Conservation (phyloP, 306 rosid species). For the Acacia acuminata region DNA sequence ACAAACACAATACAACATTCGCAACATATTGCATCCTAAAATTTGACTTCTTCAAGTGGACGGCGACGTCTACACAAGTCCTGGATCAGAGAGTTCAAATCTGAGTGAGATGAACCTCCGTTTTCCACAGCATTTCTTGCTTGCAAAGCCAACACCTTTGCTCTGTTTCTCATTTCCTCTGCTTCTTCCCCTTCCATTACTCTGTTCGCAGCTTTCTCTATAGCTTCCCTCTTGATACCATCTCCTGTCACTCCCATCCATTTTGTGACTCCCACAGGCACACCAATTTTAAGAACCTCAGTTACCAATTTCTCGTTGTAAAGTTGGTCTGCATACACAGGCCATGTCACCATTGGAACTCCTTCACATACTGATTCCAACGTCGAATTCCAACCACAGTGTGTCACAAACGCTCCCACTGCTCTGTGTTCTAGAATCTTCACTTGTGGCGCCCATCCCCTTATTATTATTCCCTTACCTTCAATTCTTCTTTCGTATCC, state of each 20-base stretch:
- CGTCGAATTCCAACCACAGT: no score
- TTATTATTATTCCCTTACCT: no score
- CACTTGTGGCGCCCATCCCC: no score
- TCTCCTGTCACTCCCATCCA: slow-evolving; percentile 9
- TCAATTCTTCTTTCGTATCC: no score
- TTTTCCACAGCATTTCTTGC: slow-evolving; percentile 30
- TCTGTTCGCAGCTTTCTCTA: slow-evolving; percentile 10
- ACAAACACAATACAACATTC: no score
- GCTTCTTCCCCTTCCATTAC: slow-evolving; percentile 33
- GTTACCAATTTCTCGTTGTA: slow-evolving; percentile 42
- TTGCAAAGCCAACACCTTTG: background rate
- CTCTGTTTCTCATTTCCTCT: slow-evolving; percentile 31
- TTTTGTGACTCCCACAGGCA: slow-evolving; percentile 28
- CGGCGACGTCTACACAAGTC: background rate
- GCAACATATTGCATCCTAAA: background rate
- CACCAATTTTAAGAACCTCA: slow-evolving; percentile 36
- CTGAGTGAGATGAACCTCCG: slow-evolving; percentile 30
- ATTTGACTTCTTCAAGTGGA: background rate
- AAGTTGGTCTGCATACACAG: slow-evolving; percentile 43
- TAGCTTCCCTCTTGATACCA: background rate
- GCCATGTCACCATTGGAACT: no score
- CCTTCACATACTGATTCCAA: no score
- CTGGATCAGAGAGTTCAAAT: background rate
- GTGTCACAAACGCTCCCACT: no score
- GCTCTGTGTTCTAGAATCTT: no score